Conservation (phyloP, 2,329 filamentous ascomycete species). For the Colletotrichum costaricense region DNA sequence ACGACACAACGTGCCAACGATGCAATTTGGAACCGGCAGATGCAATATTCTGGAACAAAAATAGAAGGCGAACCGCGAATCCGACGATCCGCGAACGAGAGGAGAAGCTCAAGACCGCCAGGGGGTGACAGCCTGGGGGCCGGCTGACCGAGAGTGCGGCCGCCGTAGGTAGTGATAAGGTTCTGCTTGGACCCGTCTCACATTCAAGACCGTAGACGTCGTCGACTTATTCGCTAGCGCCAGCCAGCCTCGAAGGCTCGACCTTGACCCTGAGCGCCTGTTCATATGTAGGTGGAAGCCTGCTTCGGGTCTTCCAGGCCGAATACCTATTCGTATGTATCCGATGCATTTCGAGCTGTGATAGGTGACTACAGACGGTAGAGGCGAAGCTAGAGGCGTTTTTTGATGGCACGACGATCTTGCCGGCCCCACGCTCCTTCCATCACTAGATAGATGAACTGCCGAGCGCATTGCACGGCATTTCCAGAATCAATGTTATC, state of each 20-base stretch:
- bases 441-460: slow-evolving; percentile 18
- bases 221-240: slow-evolving; percentile 1
- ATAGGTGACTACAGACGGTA: not conserved
- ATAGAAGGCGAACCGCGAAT: slow-evolving; percentile 20
- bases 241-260: not conserved
- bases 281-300: not conserved
- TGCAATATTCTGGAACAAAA: slow-evolving; percentile 27
- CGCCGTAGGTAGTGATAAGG: slow-evolving; percentile 23
- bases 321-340: no score
- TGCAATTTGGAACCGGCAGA: slow-evolving; percentile 7
- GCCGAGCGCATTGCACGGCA: slow-evolving; percentile 13
- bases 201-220: slow-evolving; percentile 8
- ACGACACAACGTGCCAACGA: not conserved
- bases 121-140: not conserved
- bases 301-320: not conserved
- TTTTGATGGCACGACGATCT: slow-evolving; percentile 8
- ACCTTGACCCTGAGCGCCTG: slow-evolving; percentile 2
- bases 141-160: not conserved
- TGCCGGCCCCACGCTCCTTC: not conserved
- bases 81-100: not conserved
- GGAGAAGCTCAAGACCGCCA: not conserved
- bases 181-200: slow-evolving; percentile 26
- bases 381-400: not conserved
- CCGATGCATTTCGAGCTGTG: not conserved
- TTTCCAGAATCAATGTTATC: not conserved